Conservation (phyloP, 2,329 filamentous ascomycete species). For the Ascochyta koolunga region DNA sequence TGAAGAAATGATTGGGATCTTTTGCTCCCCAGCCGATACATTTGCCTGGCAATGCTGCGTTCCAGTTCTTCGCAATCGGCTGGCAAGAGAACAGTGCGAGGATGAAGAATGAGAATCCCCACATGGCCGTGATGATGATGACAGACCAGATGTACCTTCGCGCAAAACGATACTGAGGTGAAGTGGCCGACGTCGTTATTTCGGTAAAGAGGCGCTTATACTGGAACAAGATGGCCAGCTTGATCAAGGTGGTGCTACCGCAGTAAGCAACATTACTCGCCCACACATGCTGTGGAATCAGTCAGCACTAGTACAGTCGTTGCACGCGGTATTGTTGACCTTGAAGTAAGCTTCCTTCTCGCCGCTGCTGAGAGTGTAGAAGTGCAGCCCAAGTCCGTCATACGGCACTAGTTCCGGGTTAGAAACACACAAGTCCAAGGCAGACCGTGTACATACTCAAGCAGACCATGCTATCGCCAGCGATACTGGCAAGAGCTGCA, state of each 20-base stretch:
- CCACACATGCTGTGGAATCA: constrained; percentile 35
- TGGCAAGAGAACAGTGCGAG: constrained; percentile 41
- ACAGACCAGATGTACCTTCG: constrained; percentile 25
- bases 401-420: constrained; percentile 32
- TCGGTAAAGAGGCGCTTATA: constrained; percentile 45
- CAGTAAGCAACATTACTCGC: constrained; percentile 39
- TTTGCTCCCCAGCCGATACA: constrained; percentile 48
- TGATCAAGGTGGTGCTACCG: constrained; percentile 43
- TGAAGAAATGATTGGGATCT: constrained; percentile 33
- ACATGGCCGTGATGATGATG: constrained; percentile 31
- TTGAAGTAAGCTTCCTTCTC: constrained; percentile 36
- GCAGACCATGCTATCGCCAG: constrained; percentile 39
- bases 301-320: background rate
- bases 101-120: constrained; percentile 41
- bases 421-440: background rate
- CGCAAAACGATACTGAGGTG: constrained; percentile 20
- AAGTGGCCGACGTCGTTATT: constrained; percentile 17
- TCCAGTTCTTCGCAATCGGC: constrained; percentile 43
- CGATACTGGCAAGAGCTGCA: constrained; percentile 28
- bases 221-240: constrained; percentile 47
- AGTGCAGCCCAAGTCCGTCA: constrained; percentile 43
- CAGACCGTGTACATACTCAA: constrained; percentile 31
- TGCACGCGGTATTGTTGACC: constrained; percentile 15
- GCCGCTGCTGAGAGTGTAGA: constrained; percentile 28
- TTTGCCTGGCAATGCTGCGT: constrained; percentile 22